Base-by-base conservation (phyloP, 2,329 filamentous ascomycete species). In the Aureobasidium uvarum region DNA sequence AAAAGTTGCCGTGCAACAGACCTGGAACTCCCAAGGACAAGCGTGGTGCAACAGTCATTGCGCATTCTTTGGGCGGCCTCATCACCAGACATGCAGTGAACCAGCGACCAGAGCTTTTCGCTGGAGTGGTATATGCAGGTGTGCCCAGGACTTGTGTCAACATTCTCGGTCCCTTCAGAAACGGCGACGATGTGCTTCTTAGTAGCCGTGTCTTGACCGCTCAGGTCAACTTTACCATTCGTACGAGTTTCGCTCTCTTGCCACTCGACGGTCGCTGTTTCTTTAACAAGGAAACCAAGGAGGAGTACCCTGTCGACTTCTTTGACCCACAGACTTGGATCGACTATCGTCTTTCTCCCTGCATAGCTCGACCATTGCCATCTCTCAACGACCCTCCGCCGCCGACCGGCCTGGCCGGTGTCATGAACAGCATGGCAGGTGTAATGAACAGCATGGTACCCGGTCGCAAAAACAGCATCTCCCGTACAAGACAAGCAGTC, bases 41-140 rank as follows among this genome's bases (percentile, higher is more conserved):
- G 16, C 81, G 84, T 62, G 94, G 94, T 5, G 93, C 91, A 0
- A 82, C 87, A 20, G 89, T 97, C 20, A 86, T 97, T 66, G 90
- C 93, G 0, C 94, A 97, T 77, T 95, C 88, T 65, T 81, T 97
- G 0, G 93, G 93, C 7, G 94, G 94, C 0, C 79, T 97, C 23
- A 93, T 98, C 68, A 93, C 91, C 0, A 85, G 93, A 14, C 91
- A 96, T 75, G 92, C 89, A 11, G 89, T 97, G 67, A 97, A 97
- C 74, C 83, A 89, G 70, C 84, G 87, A 18, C 94, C 94, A 0
- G 89, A 96, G 5, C 84, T 98, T 2, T 96, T 97, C 71, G 85
- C 89, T 0, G 92, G 92, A 0, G 90, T 96, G 1, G 75, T 96
- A 1, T 98, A 91, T 73, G 92, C 91, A 1, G 94, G 93, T 10